Percentiles rank a stretch among this genome's conserved stretches.
Evolutionary conservation across 1,284 basidiomycete species (phyloP).

Genomic region (Cryptococcus jaspeensis): DNA sequence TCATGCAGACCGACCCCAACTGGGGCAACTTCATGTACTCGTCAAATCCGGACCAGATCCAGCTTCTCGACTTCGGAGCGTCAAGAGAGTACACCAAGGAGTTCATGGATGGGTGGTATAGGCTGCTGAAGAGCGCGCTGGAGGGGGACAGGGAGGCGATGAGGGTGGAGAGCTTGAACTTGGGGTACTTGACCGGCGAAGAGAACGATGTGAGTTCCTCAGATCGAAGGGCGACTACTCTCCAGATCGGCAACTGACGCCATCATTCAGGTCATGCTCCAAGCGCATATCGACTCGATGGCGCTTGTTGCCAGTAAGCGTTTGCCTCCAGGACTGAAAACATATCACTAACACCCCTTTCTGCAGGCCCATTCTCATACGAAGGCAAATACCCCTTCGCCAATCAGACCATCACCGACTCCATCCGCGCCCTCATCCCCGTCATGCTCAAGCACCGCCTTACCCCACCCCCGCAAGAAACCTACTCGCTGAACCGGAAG

Average conservation of each 20-base stretch:
- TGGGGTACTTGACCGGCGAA: constrained; percentile 88
- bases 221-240: no score
- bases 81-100: constrained; percentile 78
- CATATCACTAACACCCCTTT: not conserved
- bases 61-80: constrained; percentile 95
- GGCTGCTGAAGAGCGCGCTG: constrained; percentile 75
- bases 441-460: constrained; percentile 85
- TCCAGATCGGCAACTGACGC: no score
- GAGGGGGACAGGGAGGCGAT: constrained; percentile 68
- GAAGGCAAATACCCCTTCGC: constrained; percentile 44
- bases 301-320: constrained; percentile 54
- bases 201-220: constrained; percentile 69
- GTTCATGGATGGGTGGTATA: constrained; percentile 88
- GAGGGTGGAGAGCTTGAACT: constrained; percentile 67
- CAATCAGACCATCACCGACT: constrained; percentile 50
- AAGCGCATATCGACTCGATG: constrained; percentile 85
- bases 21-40: constrained; percentile 96
- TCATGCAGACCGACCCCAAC: constrained; percentile 99
- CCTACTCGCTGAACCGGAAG: constrained; percentile 93
- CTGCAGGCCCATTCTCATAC: constrained; percentile 37
- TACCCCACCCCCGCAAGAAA: constrained; percentile 90
- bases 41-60: constrained; percentile 58
- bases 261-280: constrained; percentile 68
- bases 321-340: not conserved
- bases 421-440: constrained; percentile 67